Percentiles rank a stretch among this genome's conserved stretches.
Evolutionary conservation across 1,284 basidiomycete species (phyloP).

Genomic region (Malassezia sympodialis): DNA sequence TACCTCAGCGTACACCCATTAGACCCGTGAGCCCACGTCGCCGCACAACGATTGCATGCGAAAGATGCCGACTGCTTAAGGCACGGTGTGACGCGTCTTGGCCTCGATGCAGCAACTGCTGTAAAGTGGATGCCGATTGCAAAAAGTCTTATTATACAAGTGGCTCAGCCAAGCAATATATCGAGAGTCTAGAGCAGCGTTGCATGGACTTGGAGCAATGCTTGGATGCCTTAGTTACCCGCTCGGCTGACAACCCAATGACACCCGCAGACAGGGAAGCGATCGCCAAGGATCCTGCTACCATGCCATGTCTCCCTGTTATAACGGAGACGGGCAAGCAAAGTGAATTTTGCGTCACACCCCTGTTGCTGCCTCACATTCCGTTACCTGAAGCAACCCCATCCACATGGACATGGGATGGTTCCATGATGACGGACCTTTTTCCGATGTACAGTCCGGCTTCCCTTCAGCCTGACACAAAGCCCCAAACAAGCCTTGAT

Average conservation of each 20-base stretch:
- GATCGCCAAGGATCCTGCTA: background rate
- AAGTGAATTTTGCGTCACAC: background rate
- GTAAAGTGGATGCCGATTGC: slow-evolving; percentile 2
- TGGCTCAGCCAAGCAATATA: slow-evolving; percentile 3
- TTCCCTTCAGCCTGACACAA: background rate
- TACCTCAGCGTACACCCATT: background rate
- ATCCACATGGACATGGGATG: background rate
- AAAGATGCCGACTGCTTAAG: slow-evolving; percentile 9
- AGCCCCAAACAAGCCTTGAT: background rate
- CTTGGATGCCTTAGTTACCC: background rate
- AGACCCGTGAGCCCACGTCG: background rate
- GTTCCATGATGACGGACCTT: background rate
- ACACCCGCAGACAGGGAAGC: background rate
- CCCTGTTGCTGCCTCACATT: background rate
- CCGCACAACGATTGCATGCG: slow-evolving; percentile 3
- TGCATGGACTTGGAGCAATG: slow-evolving; percentile 5
- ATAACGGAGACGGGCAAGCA: background rate
- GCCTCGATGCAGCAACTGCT: slow-evolving; percentile 11
- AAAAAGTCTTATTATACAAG: background rate
- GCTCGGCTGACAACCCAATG: background rate
- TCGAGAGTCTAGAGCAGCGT: slow-evolving; percentile 7
- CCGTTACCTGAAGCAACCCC: background rate
- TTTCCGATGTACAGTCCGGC: background rate
- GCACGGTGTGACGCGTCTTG: slow-evolving; percentile 10
- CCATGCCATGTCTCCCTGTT: background rate